A percentile compares a stretch with the other conserved stretches of the same genome.
Conservation (phyloP, 2,329 filamentous ascomycete genomes). For the Colletotrichum filicis region DNA sequence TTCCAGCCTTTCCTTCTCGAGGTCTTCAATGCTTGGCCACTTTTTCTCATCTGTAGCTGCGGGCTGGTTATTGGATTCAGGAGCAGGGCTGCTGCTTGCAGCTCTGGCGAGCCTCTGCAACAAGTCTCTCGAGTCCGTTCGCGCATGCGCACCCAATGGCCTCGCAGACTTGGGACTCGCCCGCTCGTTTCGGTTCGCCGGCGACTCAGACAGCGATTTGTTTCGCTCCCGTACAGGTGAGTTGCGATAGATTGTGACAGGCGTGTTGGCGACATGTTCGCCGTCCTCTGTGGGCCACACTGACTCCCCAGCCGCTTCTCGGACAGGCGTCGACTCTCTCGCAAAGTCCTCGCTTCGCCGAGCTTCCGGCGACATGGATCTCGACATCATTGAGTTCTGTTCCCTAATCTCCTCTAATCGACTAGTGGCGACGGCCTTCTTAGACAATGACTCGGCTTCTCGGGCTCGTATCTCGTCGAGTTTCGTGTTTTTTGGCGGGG, state of each 20-base stretch:
- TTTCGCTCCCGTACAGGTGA: conserved; percentile 20
- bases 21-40: background rate
- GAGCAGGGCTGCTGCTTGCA: conserved; percentile 56
- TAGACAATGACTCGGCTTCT: conserved; percentile 57
- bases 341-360: conserved; percentile 43
- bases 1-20: background rate
- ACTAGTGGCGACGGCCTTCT: conserved; percentile 58
- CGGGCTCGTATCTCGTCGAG: conserved; percentile 60
- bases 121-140: conserved; percentile 58
- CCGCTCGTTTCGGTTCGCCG: conserved; percentile 31
- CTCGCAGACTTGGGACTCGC: conserved; percentile 12
- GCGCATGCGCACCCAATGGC: conserved; percentile 34
- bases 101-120: conserved; percentile 61
- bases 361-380: conserved; percentile 55
- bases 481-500: conserved; percentile 50
- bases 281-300: conserved; percentile 39
- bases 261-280: conserved; percentile 51
- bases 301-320: background rate
- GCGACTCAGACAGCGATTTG: conserved; percentile 31
- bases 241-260: conserved; percentile 51
- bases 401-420: conserved; percentile 65
- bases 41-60: background rate
- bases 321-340: conserved; percentile 27
- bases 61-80: conserved; percentile 37
- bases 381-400: conserved; percentile 55